Conservation (phyloP, 2,329 filamentous ascomycete species). For the Penicillium sp. region DNA sequence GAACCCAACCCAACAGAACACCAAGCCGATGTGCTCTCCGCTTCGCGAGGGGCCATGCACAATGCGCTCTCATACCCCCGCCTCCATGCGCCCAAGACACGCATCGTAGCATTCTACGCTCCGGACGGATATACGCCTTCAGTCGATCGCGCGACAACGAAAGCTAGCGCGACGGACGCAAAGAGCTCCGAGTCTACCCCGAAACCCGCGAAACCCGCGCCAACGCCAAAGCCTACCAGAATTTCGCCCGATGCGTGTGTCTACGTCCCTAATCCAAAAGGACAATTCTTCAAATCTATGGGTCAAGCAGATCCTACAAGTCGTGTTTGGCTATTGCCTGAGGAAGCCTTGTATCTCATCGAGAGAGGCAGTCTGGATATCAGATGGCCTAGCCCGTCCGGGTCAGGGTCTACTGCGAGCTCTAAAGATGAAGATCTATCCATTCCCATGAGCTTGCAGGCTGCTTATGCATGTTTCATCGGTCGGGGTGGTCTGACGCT, state of each 20-base stretch:
- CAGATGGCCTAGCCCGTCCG: slow-evolving; percentile 64
- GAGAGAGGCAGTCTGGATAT: slow-evolving; percentile 85
- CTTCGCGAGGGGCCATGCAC: slow-evolving; percentile 83
- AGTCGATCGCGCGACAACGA: slow-evolving; percentile 11
- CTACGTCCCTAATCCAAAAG: slow-evolving; percentile 66
- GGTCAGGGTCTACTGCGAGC: slow-evolving; percentile 23
- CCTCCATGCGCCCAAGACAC: slow-evolving; percentile 64
- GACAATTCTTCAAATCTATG: slow-evolving; percentile 69
- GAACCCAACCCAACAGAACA: slow-evolving; percentile 84
- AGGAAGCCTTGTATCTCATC: slow-evolving; percentile 84
- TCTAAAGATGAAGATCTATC: slow-evolving; percentile 56
- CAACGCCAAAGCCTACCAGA: slow-evolving; percentile 15
- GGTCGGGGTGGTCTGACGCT: slow-evolving; percentile 63
- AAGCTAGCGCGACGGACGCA: slow-evolving; percentile 14
- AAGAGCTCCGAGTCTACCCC: slow-evolving; percentile 15
- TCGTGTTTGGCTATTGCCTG: slow-evolving; percentile 78
- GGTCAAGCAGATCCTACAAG: slow-evolving; percentile 64
- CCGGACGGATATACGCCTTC: slow-evolving; percentile 49
- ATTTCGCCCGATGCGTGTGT: slow-evolving; percentile 48
- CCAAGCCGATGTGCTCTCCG: slow-evolving; percentile 72
- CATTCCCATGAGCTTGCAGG: slow-evolving; percentile 85
- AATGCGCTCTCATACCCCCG: slow-evolving; percentile 75
- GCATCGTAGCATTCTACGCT: slow-evolving; percentile 69
- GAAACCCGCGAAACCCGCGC: slow-evolving; percentile 12
- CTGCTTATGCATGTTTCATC: slow-evolving; percentile 80